Evolutionary conservation across 2,329 filamentous ascomycete genomes (phyloP).

Genomic region (Elsinoe perseae): DNA sequence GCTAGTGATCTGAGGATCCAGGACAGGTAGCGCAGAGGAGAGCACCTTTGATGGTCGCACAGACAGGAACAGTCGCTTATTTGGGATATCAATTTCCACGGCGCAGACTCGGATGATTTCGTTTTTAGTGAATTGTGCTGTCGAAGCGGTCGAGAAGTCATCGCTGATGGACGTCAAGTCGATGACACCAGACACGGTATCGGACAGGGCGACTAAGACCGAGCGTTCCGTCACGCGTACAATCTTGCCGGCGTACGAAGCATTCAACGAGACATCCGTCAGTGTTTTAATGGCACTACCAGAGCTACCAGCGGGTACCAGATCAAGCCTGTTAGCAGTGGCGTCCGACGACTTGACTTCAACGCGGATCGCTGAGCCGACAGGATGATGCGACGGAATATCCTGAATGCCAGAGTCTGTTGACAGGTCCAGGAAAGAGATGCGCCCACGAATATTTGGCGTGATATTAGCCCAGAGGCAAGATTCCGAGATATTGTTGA

Average conservation of each 20-base stretch:
- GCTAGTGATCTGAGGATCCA: conserved; percentile 69
- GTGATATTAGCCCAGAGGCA: conserved; percentile 87
- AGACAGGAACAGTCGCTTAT: conserved; percentile 78
- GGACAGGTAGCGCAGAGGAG: conserved; percentile 72
- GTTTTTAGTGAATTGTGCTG: conserved; percentile 68
- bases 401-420: conserved; percentile 76
- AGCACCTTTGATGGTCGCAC: conserved; percentile 80
- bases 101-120: conserved; percentile 84
- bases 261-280: conserved; percentile 64
- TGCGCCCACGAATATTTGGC: conserved; percentile 75
- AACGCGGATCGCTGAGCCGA: conserved; percentile 81
- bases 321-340: conserved; percentile 67
- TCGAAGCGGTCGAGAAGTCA: conserved; percentile 74
- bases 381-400: conserved; percentile 69
- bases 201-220: conserved; percentile 76
- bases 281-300: conserved; percentile 52
- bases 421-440: conserved; percentile 74
- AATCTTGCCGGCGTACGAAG: conserved; percentile 74
- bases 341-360: conserved; percentile 68
- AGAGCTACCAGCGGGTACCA: conserved; percentile 65
- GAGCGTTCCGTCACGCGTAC: conserved; percentile 80
- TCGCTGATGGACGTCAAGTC: conserved; percentile 78
- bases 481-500: conserved; percentile 79
- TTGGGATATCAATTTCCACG: conserved; percentile 67
- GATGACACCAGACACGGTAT: conserved; percentile 69